Conservation (phyloP, 176 grass and related monocot genomes). For the Alloteropsis semialata region DNA sequence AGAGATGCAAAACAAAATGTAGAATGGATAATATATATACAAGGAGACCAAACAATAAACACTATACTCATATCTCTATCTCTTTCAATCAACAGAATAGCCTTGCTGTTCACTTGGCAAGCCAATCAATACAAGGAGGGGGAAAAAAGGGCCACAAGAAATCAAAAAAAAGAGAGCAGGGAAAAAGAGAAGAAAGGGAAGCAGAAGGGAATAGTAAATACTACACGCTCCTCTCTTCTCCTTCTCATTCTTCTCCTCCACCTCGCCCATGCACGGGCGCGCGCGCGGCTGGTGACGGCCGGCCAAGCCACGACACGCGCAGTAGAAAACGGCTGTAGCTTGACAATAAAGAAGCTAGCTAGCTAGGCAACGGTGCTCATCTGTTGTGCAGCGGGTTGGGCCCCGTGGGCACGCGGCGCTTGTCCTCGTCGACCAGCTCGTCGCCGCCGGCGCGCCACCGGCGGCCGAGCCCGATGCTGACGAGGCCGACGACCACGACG, state of each 20-base stretch:
- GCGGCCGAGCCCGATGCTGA: conserved; percentile 31
- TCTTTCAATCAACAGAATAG: conserved; percentile 54
- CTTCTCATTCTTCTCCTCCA: conserved; percentile 51
- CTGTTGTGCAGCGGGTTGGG: conserved; percentile 76
- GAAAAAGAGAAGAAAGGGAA: conserved; percentile 56
- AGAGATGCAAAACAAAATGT: not conserved
- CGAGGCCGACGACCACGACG: conserved; percentile 31
- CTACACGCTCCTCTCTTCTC: conserved; percentile 39
- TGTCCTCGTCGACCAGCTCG: conserved; percentile 44
- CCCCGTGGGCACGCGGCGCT: conserved; percentile 70
- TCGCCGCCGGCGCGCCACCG: conserved; percentile 39
- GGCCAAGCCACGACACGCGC: not conserved
- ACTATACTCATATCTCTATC: conserved; percentile 49
- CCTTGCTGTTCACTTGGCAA: conserved; percentile 46
- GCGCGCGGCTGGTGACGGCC: not conserved
- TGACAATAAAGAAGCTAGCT: not conserved
- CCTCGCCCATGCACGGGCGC: not conserved
- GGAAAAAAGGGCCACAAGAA: not conserved
- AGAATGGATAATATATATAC: not conserved
- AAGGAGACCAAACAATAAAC: conserved; percentile 9
- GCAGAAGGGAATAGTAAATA: conserved; percentile 51
- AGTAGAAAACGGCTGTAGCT: not conserved
- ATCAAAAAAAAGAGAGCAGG: not conserved
- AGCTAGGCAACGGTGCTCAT: conserved; percentile 22
- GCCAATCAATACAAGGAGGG: conserved; percentile 15